Evolutionary conservation across 202 grass and related monocot species (phyloP).

Genomic region (Miscanthus sacchariflorus): DNA sequence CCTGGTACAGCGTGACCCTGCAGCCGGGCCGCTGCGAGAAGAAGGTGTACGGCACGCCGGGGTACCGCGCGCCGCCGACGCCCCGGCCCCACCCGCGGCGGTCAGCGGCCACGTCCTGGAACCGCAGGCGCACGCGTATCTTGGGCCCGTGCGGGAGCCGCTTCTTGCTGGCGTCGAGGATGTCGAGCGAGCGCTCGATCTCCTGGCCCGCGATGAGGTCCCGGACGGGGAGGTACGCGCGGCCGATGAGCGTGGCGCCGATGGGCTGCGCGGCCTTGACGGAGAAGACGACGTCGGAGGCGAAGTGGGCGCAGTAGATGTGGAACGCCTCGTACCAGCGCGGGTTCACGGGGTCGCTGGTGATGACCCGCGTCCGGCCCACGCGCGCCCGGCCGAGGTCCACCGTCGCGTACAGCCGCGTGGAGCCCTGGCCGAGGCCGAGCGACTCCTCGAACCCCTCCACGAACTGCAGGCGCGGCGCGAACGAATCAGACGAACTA

Average conservation of each 20-base stretch:
- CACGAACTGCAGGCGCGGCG: constrained; percentile 54
- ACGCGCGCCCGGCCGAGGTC: constrained; percentile 86
- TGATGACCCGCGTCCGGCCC: constrained; percentile 81
- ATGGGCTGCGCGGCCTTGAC: constrained; percentile 81
- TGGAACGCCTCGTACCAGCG: constrained; percentile 96
- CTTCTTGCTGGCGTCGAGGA: constrained; percentile 53
- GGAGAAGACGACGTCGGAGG: constrained; percentile 81
- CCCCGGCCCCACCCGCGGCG: constrained; percentile 62
- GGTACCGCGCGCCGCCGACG: constrained; percentile 55
- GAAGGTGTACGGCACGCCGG: constrained; percentile 93
- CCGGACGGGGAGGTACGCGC: constrained; percentile 80
- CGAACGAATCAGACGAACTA: neutral
- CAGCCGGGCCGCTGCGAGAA: constrained; percentile 95
- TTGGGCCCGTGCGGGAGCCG: constrained; percentile 62
- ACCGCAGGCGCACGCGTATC: constrained; percentile 76
- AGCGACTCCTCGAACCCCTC: constrained; percentile 78
- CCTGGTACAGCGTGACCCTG: constrained; percentile 92
- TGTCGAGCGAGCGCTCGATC: constrained; percentile 71
- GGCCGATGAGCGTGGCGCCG: constrained; percentile 83
- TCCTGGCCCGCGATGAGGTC: constrained; percentile 68
- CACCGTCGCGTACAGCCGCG: constrained; percentile 88
- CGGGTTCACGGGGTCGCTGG: constrained; percentile 78
- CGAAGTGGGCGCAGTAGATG: constrained; percentile 96
- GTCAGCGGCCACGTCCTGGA: constrained; percentile 67
- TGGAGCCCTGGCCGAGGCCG: constrained; percentile 72